Base-by-base conservation (phyloP, 148 eudicot genomes). In the Amaranthus hypochondriacus region DNA sequence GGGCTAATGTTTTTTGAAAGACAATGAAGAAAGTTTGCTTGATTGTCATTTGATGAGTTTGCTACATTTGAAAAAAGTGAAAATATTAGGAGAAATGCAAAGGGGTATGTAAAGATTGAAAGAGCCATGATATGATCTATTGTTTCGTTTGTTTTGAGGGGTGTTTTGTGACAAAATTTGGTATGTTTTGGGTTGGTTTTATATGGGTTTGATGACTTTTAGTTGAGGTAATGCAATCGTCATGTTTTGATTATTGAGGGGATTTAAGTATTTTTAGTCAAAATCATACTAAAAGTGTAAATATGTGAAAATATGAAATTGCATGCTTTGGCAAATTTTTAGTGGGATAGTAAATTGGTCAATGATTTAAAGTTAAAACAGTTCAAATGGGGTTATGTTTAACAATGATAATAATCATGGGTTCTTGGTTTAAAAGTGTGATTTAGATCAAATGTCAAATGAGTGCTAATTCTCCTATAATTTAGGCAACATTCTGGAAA, bases 161-260 rank as follows among this genome's bases (percentile, higher is more conserved):
- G 48, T 57, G 54, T 70, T 66, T 10, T 63, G 74, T 68, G 68
- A 67, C 4, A 49, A 46, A 51, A 52, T 7, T 70, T 18, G 82
- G 43, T 56, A 59, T 48, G 62, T 42, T 46, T 69, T n/a, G 70
- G 39, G 58, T 15, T 13, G 49, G 7, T 71, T 75, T 75, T 80
- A 80, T 80, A 80, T 12, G 10, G 68, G 76, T 71, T 66, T 75
- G 82, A 71, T 80, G 82, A 80, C 75, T 65, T 46, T 66, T 6
- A 48, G 13, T 69, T 75, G 79, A 75, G 82, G 82, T 80, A 75
- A 71, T 80, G 76, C 79, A 46, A 65, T 64, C 79, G 82, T 80
- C 82, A 80, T 80, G 65, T 6, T 58, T 57, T 21, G 69, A 66
- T 51, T 67, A 6, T 13, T 47, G 13, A 48, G 47, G 18, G 28